A percentile compares a stretch with the other conserved stretches of the same genome.
Conservation (phyloP, 1,139 yeast genomes). For the Yamadazyma aaseri region DNA sequence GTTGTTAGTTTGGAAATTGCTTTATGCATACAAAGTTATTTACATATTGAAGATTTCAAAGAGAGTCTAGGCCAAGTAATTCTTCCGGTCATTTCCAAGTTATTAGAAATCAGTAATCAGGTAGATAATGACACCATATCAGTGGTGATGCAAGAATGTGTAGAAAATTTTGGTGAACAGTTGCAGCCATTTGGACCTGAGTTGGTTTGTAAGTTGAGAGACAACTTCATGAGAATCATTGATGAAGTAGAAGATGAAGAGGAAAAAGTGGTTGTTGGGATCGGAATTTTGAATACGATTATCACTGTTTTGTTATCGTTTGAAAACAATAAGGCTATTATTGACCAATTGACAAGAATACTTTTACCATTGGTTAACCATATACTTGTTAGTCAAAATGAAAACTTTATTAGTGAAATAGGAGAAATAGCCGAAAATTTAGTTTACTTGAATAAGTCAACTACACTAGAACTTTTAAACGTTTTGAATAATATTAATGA, state of each 20-base stretch:
- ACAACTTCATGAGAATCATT: conserved; percentile 75
- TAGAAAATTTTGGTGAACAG: conserved; percentile 83
- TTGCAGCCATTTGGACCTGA: conserved; percentile 92
- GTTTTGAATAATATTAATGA: conserved; percentile 58
- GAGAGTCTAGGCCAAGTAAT: conserved; percentile 67
- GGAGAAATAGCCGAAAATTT: conserved; percentile 86
- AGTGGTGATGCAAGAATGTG: conserved; percentile 94
- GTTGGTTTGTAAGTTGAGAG: conserved; percentile 73
- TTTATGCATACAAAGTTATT: conserved; percentile 78
- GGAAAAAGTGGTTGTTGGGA: conserved; percentile 85
- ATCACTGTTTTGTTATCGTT: conserved; percentile 83
- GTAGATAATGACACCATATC: conserved; percentile 87
- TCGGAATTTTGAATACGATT: conserved; percentile 84
- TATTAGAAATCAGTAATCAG: conserved; percentile 72
- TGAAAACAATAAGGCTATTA: conserved; percentile 73
- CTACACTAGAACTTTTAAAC: conserved; percentile 78
- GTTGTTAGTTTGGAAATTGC: conserved; percentile 88
- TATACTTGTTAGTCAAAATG: conserved; percentile 62
- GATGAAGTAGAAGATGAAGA: conserved; percentile 66
- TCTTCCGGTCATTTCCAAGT: conserved; percentile 78
- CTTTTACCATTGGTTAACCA: conserved; percentile 71
- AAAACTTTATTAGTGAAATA: conserved; percentile 79
- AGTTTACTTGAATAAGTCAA: conserved; percentile 67
- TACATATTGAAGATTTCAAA: conserved; percentile 63
- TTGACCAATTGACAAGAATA: conserved; percentile 67